These are phyloP conservation scores for Neostapfia colusana DNA, from an alignment of 176 grass and related monocot genomes.

Conservation along the genomic window DNA sequence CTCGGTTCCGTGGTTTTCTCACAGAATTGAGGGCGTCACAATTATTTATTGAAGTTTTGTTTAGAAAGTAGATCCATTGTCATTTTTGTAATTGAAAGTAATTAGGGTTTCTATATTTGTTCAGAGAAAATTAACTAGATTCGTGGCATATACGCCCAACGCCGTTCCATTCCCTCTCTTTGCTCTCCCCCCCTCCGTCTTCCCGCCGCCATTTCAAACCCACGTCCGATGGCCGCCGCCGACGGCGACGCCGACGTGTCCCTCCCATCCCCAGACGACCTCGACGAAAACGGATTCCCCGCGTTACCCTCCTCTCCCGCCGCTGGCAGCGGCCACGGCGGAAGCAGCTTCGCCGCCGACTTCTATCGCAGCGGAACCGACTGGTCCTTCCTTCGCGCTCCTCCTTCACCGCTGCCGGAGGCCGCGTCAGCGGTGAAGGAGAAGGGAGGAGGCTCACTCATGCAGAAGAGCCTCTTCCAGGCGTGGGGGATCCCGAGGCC, in stretches of 20 bases:
- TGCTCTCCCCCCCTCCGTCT: not conserved
- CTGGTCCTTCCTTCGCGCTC: constrained; percentile 49
- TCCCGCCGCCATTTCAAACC: constrained; percentile 58
- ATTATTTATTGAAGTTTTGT: too few relatives aligned
- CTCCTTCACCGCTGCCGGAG: not conserved
- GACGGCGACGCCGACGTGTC: constrained; percentile 17
- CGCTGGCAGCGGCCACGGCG: not conserved
- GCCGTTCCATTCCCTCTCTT: too few relatives aligned
- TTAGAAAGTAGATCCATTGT: too few relatives aligned
- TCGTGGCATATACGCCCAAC: too few relatives aligned
- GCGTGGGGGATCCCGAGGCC: constrained; percentile 58
- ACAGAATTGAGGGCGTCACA: too few relatives aligned
- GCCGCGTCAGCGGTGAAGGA: not conserved
- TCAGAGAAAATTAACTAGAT: too few relatives aligned
- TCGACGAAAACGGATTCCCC: constrained; percentile 63
- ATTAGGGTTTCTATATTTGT: too few relatives aligned
- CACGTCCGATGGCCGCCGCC: constrained; percentile 37
- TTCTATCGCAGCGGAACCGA: constrained; percentile 67
- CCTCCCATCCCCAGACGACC: not conserved
- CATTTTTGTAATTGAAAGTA: too few relatives aligned
- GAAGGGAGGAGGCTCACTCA: constrained; percentile 9
- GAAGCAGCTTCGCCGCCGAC: constrained; percentile 50
- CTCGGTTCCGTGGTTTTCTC: too few relatives aligned
- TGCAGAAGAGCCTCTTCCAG: constrained; percentile 67
- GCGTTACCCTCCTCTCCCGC: constrained; percentile 12